A percentile compares a stretch with the other conserved stretches of the same genome.
Conservation (phyloP, 139 green algal species). For the Micractinium sp. region DNA sequence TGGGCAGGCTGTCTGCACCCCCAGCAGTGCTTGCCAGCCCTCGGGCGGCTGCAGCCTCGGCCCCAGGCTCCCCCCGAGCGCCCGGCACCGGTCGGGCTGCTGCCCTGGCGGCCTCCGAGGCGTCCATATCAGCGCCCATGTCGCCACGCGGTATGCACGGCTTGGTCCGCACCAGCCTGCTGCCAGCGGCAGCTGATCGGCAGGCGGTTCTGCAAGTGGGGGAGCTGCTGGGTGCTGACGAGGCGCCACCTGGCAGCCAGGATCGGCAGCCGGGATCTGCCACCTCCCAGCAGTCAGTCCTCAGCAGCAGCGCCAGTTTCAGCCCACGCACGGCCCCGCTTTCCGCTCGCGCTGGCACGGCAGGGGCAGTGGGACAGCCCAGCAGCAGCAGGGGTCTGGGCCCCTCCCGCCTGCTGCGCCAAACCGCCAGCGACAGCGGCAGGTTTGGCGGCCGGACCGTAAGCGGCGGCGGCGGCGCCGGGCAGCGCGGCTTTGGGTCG, state of each 20-base stretch:
- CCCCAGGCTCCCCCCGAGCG: background rate
- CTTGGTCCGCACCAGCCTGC: slow-evolving; percentile 14
- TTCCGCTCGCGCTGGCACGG: background rate
- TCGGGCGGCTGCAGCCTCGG: background rate
- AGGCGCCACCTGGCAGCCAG: background rate
- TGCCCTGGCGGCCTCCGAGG: background rate
- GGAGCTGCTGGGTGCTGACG: background rate
- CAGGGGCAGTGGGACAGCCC: background rate
- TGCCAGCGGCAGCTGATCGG: slow-evolving; percentile 17
- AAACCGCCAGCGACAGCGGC: background rate
- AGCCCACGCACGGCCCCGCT: background rate
- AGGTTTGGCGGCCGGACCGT: background rate
- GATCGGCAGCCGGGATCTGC: background rate
- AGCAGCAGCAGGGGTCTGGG: background rate
- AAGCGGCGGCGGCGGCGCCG: background rate
- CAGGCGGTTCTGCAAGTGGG: slow-evolving; percentile 26
- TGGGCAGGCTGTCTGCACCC: background rate
- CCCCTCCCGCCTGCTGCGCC: background rate
- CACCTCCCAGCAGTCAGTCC: background rate
- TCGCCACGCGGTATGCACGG: slow-evolving; percentile 26
- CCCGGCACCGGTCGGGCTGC: background rate
- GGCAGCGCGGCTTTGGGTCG: background rate
- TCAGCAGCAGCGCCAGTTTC: background rate
- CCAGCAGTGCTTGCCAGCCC: background rate
- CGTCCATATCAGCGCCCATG: background rate